Percentiles rank a stretch among this genome's conserved stretches.
Conservation (phyloP, 441 rosid genomes). For the Theobroma grandiflorum region DNA sequence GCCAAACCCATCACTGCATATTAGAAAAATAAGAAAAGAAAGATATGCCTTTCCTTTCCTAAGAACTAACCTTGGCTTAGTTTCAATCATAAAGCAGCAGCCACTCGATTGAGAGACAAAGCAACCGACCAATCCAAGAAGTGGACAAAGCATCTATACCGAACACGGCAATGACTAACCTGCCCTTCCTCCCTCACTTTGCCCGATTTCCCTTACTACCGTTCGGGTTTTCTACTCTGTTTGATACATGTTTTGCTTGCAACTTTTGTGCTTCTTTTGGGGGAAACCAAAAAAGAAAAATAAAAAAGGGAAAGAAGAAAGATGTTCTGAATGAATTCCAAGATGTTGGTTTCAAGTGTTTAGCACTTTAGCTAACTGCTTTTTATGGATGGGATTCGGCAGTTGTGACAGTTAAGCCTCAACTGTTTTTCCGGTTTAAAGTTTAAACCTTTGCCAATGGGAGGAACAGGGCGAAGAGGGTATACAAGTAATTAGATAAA, state of each 20-base stretch:
- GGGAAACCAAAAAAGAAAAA: neutral
- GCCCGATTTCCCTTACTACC: neutral
- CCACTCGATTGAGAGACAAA: slow-evolving; percentile 32
- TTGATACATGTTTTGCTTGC: neutral
- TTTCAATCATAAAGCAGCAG: slow-evolving; percentile 15
- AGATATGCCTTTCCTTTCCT: slow-evolving; percentile 43
- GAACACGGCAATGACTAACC: slow-evolving; percentile 12
- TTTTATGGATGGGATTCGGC: neutral
- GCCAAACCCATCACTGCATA: neutral
- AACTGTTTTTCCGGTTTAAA: neutral
- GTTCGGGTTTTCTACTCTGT: neutral
- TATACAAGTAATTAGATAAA: slow-evolving; percentile 19
- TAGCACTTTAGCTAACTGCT: neutral
- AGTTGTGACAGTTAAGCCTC: neutral
- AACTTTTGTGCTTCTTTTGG: neutral
- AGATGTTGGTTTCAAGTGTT: neutral
- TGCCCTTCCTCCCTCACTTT: neutral
- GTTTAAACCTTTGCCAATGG: neutral
- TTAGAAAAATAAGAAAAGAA: neutral
- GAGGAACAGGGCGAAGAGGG: neutral
- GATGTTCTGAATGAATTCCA: neutral
- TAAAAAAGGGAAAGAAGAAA: neutral
- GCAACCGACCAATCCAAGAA: slow-evolving; percentile 39
- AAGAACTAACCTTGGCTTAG: neutral
- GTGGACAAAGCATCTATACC: slow-evolving; percentile 42